Conservation (phyloP, 352 stramenopile species). For the Phytopythium montanum region DNA sequence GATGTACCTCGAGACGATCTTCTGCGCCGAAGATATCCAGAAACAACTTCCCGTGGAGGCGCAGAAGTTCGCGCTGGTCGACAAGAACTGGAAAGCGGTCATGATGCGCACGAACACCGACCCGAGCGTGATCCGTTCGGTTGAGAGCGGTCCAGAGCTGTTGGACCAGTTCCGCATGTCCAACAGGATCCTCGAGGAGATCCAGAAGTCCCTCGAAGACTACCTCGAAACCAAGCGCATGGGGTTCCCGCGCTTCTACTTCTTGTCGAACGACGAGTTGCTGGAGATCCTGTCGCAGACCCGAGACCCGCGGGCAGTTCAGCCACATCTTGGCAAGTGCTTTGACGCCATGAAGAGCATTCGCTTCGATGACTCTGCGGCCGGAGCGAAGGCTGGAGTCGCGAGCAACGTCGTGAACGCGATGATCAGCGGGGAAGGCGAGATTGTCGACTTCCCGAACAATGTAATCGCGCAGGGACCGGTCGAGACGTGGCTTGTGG, state of each 20-base stretch:
- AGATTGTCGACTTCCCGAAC: slow-evolving; percentile 76
- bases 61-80: slow-evolving; percentile 81
- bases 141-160: slow-evolving; percentile 69
- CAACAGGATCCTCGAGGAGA: slow-evolving; percentile 87
- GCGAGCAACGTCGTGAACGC: slow-evolving; percentile 60
- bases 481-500: slow-evolving; percentile 85
- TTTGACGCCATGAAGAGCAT: slow-evolving; percentile 93
- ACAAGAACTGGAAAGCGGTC: slow-evolving; percentile 83
- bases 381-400: slow-evolving; percentile 16
- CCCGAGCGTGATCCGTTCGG: slow-evolving; percentile 69
- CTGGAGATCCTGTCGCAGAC: slow-evolving; percentile 91
- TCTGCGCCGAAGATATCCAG: slow-evolving; percentile 87
- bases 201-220: slow-evolving; percentile 91
- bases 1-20: slow-evolving; percentile 91
- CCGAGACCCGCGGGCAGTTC: slow-evolving; percentile 83
- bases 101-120: slow-evolving; percentile 81
- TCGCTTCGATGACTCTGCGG: slow-evolving; percentile 59
- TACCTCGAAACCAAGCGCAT: slow-evolving; percentile 92
- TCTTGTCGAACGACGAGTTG: slow-evolving; percentile 91
- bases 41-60: slow-evolving; percentile 84
- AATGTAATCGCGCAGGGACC: slow-evolving; percentile 78
- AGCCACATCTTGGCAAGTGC: slow-evolving; percentile 90
- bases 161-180: slow-evolving; percentile 83
- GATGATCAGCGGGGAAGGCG: slow-evolving; percentile 85
- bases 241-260: slow-evolving; percentile 91